These are phyloP conservation scores for Stromatinia cepivora DNA, from an alignment of 2,329 filamentous ascomycete species.

Conservation along the genomic window DNA sequence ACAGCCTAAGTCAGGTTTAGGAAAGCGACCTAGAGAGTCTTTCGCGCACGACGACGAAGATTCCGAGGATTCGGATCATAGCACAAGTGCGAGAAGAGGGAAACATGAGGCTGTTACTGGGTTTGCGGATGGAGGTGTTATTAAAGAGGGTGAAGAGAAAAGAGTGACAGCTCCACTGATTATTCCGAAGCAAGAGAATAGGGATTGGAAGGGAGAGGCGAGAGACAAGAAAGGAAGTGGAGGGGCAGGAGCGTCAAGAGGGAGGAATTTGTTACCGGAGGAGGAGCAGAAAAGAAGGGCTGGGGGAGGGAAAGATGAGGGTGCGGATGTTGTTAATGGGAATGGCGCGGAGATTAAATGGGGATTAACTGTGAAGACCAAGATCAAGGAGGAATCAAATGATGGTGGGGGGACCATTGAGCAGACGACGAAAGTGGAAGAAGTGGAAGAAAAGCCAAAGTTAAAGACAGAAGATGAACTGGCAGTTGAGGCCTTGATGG, in stretches of 20 bases:
- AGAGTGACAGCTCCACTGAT: conserved; percentile 47
- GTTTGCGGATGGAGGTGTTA: conserved; percentile 51
- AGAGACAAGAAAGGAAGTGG: conserved; percentile 47
- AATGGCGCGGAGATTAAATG: conserved; percentile 43
- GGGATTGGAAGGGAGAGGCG: conserved; percentile 61
- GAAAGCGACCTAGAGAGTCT: conserved; percentile 46
- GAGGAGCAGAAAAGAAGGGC: conserved; percentile 53
- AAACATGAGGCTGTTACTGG: conserved; percentile 52
- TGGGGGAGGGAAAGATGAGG: conserved; percentile 34
- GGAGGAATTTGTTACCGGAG: conserved; percentile 56
- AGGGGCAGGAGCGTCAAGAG: conserved; percentile 31
- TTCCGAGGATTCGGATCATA: conserved; percentile 46
- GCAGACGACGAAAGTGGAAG: conserved; percentile 28
- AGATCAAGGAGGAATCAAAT: conserved; percentile 36
- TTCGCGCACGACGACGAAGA: conserved; percentile 64
- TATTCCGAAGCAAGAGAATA: conserved; percentile 59
- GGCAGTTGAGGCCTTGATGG: conserved; percentile 67
- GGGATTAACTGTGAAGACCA: conserved; percentile 51
- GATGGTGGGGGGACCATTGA: conserved; percentile 29
- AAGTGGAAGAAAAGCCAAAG: conserved; percentile 34
- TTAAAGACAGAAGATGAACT: conserved; percentile 57
- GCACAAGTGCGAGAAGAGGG: conserved; percentile 40
- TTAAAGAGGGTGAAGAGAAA: conserved; percentile 40
- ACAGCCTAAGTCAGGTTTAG: conserved; percentile 38
- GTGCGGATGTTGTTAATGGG: conserved; percentile 46